A percentile compares a stretch with the other conserved stretches of the same genome.
Evolutionary conservation across 345 rosid genomes (phyloP).

Genomic region (Citrus glauca): DNA sequence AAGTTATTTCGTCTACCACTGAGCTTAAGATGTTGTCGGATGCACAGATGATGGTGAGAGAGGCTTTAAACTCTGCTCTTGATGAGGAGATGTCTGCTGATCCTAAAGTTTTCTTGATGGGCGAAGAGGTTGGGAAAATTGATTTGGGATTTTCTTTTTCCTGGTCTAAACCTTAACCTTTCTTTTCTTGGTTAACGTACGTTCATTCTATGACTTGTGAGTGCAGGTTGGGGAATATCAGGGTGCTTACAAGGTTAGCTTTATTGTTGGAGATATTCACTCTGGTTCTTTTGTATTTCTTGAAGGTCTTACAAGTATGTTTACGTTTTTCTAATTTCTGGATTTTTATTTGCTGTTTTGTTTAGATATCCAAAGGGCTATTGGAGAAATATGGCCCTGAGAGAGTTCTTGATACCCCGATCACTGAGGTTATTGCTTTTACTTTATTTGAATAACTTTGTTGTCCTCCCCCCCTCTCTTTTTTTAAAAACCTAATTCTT

Average conservation of each 20-base stretch:
- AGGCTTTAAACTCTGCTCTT: slow-evolving; percentile 79
- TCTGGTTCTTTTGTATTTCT: background rate
- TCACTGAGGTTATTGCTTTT: slow-evolving; percentile 62
- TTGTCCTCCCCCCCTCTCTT: background rate
- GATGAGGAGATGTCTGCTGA: slow-evolving; percentile 98
- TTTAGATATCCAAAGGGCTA: slow-evolving; percentile 71
- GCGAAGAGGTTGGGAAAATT: slow-evolving; percentile 70
- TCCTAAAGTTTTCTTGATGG: slow-evolving; percentile 85
- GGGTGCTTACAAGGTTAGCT: slow-evolving; percentile 95
- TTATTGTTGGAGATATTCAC: background rate
- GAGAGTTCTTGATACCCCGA: slow-evolving; percentile 91
- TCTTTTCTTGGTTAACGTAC: slow-evolving; percentile 1
- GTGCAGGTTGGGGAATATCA: slow-evolving; percentile 96
- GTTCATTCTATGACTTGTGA: background rate
- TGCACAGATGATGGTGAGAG: slow-evolving; percentile 73
- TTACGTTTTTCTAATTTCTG: background rate
- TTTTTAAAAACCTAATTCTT: background rate
- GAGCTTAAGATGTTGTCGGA: background rate
- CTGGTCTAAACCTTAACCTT: background rate
- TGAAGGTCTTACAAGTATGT: background rate
- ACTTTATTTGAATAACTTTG: background rate
- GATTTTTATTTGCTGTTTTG: slow-evolving; percentile 9
- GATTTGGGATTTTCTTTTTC: background rate
- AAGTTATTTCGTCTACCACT: background rate
- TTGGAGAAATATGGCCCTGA: slow-evolving; percentile 91